Evolutionary conservation across 139 green algal species (phyloP).

Genomic region (Mychonastes homosphaera): DNA sequence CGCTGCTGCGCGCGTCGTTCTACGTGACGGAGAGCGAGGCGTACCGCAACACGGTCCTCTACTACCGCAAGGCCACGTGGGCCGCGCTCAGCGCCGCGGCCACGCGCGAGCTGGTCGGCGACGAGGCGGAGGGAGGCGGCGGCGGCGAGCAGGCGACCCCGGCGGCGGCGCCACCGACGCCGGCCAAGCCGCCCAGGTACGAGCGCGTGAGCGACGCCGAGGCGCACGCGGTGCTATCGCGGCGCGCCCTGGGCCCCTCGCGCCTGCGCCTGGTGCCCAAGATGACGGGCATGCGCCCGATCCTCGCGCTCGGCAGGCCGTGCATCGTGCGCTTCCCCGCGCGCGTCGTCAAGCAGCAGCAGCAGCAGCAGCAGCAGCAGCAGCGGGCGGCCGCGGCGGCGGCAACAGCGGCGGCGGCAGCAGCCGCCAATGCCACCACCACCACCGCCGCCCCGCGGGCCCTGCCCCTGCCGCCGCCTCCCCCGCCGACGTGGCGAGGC

Average conservation of each 20-base stretch:
- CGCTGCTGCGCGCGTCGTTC: constrained; percentile 75
- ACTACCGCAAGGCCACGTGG: constrained; percentile 83
- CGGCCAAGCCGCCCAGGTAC: constrained; percentile 8
- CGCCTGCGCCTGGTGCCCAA: constrained; percentile 75
- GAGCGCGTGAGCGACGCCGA: constrained; percentile 11
- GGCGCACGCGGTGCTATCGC: constrained; percentile 30
- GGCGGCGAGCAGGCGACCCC: not conserved
- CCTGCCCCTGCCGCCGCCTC: not conserved
- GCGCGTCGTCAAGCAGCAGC: not conserved
- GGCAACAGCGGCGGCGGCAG: too few relatives aligned
- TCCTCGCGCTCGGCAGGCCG: constrained; percentile 55
- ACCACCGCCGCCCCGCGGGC: too few relatives aligned
- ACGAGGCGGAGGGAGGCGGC: too few relatives aligned
- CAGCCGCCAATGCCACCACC: too few relatives aligned
- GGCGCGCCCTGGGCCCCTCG: constrained; percentile 53
- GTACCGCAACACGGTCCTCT: constrained; percentile 64
- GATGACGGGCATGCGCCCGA: constrained; percentile 53
- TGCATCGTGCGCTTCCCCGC: constrained; percentile 29
- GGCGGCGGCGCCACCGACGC: not conserved
- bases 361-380: not conserved
- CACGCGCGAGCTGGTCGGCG: constrained; percentile 26
- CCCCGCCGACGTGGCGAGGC: not conserved
- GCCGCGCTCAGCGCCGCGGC: constrained; percentile 27
- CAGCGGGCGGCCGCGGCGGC: not conserved
- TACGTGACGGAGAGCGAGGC: constrained; percentile 82